Evolutionary conservation across 2,329 filamentous ascomycete genomes (phyloP).

Genomic region (Penicillium sp.): DNA sequence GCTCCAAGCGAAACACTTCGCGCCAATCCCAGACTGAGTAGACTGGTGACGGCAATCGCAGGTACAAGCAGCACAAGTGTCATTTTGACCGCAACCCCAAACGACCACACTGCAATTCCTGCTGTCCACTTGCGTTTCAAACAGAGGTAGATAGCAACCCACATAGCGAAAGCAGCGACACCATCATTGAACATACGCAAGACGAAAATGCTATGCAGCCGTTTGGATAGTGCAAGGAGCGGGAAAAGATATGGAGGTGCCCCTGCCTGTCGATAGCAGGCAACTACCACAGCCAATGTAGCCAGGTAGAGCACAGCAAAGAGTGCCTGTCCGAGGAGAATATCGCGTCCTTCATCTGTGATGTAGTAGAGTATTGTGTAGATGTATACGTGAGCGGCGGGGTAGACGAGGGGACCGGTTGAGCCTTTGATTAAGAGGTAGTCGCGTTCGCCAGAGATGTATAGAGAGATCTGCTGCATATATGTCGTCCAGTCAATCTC

Average conservation of each 20-base stretch:
- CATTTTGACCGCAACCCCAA: conserved; percentile 94
- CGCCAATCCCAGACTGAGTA: conserved; percentile 68
- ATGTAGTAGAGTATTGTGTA: conserved; percentile 77
- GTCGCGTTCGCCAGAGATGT: conserved; percentile 79
- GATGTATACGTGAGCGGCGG: conserved; percentile 87
- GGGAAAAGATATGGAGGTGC: conserved; percentile 81
- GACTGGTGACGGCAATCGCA: conserved; percentile 72
- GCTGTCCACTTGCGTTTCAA: conserved; percentile 72
- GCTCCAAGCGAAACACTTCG: conserved; percentile 66
- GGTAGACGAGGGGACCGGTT: conserved; percentile 93
- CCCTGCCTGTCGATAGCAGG: conserved; percentile 62
- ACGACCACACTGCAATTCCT: conserved; percentile 70
- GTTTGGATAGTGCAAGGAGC: conserved; percentile 82
- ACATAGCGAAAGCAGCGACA: conserved; percentile 80
- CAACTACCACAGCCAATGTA: conserved; percentile 73
- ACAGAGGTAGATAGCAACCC: conserved; percentile 73
- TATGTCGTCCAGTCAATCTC: conserved; percentile 98
- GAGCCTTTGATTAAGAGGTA: conserved; percentile 82
- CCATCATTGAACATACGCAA: conserved; percentile 95
- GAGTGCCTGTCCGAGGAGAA: conserved; percentile 75
- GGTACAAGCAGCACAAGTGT: conserved; percentile 79
- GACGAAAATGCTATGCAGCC: conserved; percentile 89
- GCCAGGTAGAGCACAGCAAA: conserved; percentile 78
- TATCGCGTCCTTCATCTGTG: conserved; percentile 73
- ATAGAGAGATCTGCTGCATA: conserved; percentile 87